These are phyloP conservation scores for Mucor plumbeus DNA, from an alignment of 371 early-diverging fungal species.

Conservation along the genomic window DNA sequence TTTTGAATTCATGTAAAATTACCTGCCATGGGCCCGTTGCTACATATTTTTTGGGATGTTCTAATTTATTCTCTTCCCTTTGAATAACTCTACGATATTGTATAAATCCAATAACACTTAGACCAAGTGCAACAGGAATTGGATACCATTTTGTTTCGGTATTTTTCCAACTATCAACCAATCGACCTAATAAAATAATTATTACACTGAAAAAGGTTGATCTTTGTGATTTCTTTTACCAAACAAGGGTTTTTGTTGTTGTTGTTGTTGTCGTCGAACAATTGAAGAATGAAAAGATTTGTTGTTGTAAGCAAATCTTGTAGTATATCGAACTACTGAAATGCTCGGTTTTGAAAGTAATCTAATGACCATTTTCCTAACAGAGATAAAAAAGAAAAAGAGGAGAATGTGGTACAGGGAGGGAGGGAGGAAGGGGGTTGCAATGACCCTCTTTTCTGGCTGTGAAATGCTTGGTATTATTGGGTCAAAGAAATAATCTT, in stretches of 20 bases:
- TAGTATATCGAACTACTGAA: background rate
- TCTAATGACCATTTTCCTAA: background rate
- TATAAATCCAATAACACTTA: slow-evolving; percentile 74
- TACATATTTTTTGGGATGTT: slow-evolving; percentile 46
- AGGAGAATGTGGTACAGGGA: too few species aligned
- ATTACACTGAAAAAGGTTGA: too few species aligned
- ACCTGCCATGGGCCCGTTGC: slow-evolving; percentile 88
- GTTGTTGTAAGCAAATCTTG: background rate
- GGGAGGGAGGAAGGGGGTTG: background rate
- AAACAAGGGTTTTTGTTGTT: slow-evolving; percentile 12
- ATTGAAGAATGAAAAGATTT: slow-evolving; percentile 12
- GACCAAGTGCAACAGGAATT: slow-evolving; percentile 81
- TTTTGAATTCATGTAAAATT: slow-evolving; percentile 13
- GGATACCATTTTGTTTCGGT: slow-evolving; percentile 74
- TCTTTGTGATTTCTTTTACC: background rate
- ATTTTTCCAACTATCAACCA: slow-evolving; percentile 57
- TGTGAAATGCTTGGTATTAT: background rate
- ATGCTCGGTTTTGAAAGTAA: background rate
- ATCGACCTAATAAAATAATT: slow-evolving; percentile 24
- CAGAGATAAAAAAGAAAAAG: too few species aligned
- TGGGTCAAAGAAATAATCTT: background rate
- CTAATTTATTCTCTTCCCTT: slow-evolving; percentile 34
- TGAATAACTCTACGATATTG: slow-evolving; percentile 63
- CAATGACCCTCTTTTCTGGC: background rate
- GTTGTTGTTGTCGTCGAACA: slow-evolving; percentile 15